These are phyloP conservation scores for Neurospora sp. DNA, from an alignment of 495 filamentous ascomycete species.

Conservation along the genomic window DNA sequence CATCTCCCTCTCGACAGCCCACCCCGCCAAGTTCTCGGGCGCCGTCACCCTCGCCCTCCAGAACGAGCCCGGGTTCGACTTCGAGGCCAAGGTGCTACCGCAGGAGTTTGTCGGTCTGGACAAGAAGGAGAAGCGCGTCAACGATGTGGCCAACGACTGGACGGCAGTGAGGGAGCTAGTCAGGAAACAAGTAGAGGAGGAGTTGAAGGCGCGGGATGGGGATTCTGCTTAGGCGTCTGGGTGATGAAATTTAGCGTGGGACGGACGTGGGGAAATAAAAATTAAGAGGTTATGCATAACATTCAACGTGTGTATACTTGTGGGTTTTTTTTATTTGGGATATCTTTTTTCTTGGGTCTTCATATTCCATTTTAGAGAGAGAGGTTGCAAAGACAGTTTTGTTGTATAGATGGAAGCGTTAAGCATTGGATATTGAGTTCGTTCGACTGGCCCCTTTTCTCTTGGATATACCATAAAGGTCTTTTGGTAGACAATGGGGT, in stretches of 20 bases:
- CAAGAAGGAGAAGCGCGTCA: slow-evolving; percentile 52
- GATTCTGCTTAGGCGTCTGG: neutral
- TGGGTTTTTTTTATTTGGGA: neutral
- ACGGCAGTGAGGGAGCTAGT: slow-evolving; percentile 43
- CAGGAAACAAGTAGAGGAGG: slow-evolving; percentile 44
- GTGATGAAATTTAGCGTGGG: no score
- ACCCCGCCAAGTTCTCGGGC: slow-evolving; percentile 84
- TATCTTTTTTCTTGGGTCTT: neutral
- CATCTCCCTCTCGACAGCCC: slow-evolving; percentile 81
- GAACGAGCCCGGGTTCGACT: slow-evolving; percentile 55
- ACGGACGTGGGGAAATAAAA: neutral
- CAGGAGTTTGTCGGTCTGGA: slow-evolving; percentile 67
- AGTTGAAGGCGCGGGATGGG: slow-evolving; percentile 21
- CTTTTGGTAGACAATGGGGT: neutral
- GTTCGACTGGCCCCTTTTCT: no score
- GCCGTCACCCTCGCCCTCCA: slow-evolving; percentile 69
- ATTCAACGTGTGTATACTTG: neutral
- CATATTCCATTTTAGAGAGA: neutral
- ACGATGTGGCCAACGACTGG: slow-evolving; percentile 40
- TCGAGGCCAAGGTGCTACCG: slow-evolving; percentile 62
- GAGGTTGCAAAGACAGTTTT: neutral
- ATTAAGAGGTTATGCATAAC: neutral
- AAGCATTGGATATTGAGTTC: no score
- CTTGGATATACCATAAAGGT: neutral
- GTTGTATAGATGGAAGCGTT: neutral